phyloP scores from a whole-genome alignment of 176 grass and related monocot species.

The Eleusine coracana region DNA sequence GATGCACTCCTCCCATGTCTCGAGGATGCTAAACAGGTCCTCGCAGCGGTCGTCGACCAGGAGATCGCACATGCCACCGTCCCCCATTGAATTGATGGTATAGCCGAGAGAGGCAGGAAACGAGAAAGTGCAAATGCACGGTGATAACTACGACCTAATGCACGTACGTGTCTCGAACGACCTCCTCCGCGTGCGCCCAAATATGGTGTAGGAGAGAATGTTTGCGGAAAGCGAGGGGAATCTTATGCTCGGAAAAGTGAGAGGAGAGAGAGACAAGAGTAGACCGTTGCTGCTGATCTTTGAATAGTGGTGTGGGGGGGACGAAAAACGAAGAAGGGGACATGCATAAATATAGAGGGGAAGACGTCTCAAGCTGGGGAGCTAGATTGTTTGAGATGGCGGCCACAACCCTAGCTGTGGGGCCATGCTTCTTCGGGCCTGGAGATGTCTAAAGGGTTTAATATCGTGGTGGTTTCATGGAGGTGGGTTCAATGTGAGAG shows the following conservation, averaged over 20 bases:
- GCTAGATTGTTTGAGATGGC: slow-evolving; percentile 8
- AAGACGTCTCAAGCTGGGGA: slow-evolving; percentile 13
- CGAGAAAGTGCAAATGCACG: neutral
- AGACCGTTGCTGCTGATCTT: slow-evolving; percentile 42
- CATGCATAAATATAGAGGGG: slow-evolving; percentile 44
- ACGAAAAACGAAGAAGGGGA: neutral
- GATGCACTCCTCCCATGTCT: slow-evolving; percentile 39
- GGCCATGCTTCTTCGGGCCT: slow-evolving; percentile 9
- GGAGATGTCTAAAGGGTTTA: slow-evolving; percentile 18
- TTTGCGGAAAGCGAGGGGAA: slow-evolving; percentile 32
- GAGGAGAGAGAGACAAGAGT: slow-evolving; percentile 10
- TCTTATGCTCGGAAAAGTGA: slow-evolving; percentile 3
- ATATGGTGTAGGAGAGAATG: slow-evolving; percentile 20
- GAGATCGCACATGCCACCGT: slow-evolving; percentile 37
- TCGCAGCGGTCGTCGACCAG: slow-evolving; percentile 26
- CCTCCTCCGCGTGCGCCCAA: neutral
- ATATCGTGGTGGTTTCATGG: neutral
- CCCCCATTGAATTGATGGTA: slow-evolving; percentile 31
- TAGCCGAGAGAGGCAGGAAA: neutral
- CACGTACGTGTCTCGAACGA: neutral
- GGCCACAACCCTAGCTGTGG: slow-evolving; percentile 16
- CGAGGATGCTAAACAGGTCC: slow-evolving; percentile 51
- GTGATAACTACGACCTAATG: neutral
- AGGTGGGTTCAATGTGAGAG: neutral
- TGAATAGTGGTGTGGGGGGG: slow-evolving; percentile 1